Evolutionary conservation across 2,329 filamentous ascomycete species (phyloP).

Genomic region (Epichloe brachyelytri): DNA sequence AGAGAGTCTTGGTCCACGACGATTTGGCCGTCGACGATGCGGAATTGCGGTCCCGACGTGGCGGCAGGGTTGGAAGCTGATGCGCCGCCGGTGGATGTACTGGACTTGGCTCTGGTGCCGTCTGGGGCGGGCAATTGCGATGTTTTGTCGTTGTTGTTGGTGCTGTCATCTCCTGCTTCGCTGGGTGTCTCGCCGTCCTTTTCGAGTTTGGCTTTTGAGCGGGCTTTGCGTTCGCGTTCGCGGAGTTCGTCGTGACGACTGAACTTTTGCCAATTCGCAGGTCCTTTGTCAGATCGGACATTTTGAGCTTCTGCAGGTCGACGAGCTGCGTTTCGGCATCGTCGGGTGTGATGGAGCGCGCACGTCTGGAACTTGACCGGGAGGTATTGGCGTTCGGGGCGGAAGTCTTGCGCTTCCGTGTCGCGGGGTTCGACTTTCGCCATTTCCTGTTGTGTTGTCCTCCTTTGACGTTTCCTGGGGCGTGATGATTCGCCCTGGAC

Average conservation of each 20-base stretch:
- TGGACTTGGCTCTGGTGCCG: conserved; percentile 4
- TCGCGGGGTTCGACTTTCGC: conserved; percentile 9
- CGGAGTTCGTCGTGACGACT: conserved; percentile 61
- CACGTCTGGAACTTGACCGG: conserved; percentile 18
- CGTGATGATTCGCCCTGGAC: conserved; percentile 2
- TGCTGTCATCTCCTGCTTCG: conserved; percentile 8
- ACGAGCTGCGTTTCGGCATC: conserved; percentile 50
- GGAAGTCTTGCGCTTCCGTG: conserved; percentile 17
- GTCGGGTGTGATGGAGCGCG: conserved; percentile 45
- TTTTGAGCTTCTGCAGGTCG: conserved; percentile 53
- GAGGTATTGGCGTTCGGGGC: conserved; percentile 10
- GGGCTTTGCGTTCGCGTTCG: conserved; percentile 44
- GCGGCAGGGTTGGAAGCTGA: conserved; percentile 10
- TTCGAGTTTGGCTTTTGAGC: conserved; percentile 18
- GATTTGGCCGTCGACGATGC: conserved; percentile 59
- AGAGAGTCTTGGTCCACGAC: conserved; percentile 57
- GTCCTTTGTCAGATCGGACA: conserved; percentile 60
- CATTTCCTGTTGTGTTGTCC: conserved; percentile 13
- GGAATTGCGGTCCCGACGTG: conserved; percentile 38
- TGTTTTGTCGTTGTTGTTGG: conserved; percentile 2
- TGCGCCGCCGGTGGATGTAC: conserved; percentile 4
- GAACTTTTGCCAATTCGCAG: conserved; percentile 62
- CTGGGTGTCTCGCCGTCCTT: conserved; percentile 14
- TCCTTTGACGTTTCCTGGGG: conserved; percentile 21
- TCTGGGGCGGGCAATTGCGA: conserved; percentile 8